Base-by-base conservation (phyloP, 2,329 filamentous ascomycete genomes). In the Sclerotinia subarctica region DNA sequence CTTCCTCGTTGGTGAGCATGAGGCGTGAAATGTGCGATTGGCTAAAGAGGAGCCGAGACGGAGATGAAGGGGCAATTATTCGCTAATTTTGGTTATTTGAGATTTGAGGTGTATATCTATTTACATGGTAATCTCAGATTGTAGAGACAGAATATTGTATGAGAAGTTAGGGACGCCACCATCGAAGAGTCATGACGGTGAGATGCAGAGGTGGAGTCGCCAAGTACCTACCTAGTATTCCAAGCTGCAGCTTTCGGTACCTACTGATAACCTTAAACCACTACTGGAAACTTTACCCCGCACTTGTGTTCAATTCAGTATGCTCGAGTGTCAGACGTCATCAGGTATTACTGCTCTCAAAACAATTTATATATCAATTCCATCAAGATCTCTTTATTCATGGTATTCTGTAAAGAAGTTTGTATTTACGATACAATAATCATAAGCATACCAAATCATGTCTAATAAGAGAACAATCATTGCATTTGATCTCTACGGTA, bases 401-500 rank as follows among this genome's bases (percentile, higher is more conserved):
- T 29, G 5, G 29, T 29, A 29, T 29, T 29, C 29, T 29, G 2
- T 29, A 29, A 29, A n/a, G n/a, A n/a, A n/a, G n/a, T n/a, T n/a
- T n/a, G n/a, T n/a, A n/a, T n/a, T n/a, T n/a, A n/a, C n/a, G n/a
- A n/a, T n/a, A 38, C n/a, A 3, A 56, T n/a, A 21, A 38, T 56
- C 11, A 26, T 2, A 21, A 17, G 19, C 7, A 38, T 2, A 44
- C 4, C 26, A n/a, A 44, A 75, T 74, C 72, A 68, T 72, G 73
- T 75, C 77, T 68, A 69, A 70, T 57, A 74, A 71, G 68, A 80
- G 78, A 56, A 79, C 76, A 21, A 79, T 89, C 58, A 81, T 93
- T 66, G 90, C 89, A 1, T 92, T 94, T 71, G 90, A 94, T 74
- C 82, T 91, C 2, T 93, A 93, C 77, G 90, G 90, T 66, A 93